phyloP scores from a whole-genome alignment of 805 yeast genomes.

The Helenozyma baotianmanensis region DNA sequence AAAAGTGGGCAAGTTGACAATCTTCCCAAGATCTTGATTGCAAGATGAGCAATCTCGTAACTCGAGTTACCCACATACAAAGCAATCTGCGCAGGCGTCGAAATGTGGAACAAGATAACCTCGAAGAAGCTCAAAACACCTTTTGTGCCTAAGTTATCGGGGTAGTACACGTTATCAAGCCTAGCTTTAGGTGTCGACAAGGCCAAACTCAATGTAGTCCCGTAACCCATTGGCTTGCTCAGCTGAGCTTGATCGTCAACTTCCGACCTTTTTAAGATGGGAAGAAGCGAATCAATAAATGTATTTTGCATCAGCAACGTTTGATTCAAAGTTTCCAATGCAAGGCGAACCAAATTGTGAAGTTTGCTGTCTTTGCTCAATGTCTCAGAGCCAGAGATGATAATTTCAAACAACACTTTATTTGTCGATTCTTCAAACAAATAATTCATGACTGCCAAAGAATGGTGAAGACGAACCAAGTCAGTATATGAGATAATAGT shows the following conservation, averaged over 20 bases:
- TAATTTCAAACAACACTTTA: conserved; percentile 50
- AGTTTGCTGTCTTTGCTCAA: conserved; percentile 39
- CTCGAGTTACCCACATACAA: conserved; percentile 64
- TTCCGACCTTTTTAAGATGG: conserved; percentile 42
- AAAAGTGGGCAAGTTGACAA: conserved; percentile 50
- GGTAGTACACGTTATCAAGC: conserved; percentile 32
- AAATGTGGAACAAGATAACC: conserved; percentile 64
- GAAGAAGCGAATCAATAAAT: conserved; percentile 51
- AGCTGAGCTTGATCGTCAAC: conserved; percentile 1
- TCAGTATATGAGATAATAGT: conserved; percentile 9
- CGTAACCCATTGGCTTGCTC: conserved; percentile 17
- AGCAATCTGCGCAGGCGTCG: conserved; percentile 69
- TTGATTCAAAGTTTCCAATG: conserved; percentile 42
- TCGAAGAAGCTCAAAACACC: conserved; percentile 66
- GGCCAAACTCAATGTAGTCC: conserved; percentile 26
- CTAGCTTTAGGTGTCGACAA: conserved; percentile 18
- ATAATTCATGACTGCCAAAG: conserved; percentile 57
- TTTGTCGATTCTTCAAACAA: conserved; percentile 59
- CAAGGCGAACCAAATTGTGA: conserved; percentile 32
- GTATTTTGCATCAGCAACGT: conserved; percentile 54
- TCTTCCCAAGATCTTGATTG: conserved; percentile 50
- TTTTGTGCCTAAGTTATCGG: conserved; percentile 48
- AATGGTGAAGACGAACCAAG: conserved; percentile 63
- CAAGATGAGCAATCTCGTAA: conserved; percentile 43
- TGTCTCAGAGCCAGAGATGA: conserved; percentile 57